A percentile compares a stretch with the other conserved stretches of the same genome.
phyloP scores from a whole-genome alignment of 2,329 filamentous ascomycete species.

The Alternaria viburni region DNA sequence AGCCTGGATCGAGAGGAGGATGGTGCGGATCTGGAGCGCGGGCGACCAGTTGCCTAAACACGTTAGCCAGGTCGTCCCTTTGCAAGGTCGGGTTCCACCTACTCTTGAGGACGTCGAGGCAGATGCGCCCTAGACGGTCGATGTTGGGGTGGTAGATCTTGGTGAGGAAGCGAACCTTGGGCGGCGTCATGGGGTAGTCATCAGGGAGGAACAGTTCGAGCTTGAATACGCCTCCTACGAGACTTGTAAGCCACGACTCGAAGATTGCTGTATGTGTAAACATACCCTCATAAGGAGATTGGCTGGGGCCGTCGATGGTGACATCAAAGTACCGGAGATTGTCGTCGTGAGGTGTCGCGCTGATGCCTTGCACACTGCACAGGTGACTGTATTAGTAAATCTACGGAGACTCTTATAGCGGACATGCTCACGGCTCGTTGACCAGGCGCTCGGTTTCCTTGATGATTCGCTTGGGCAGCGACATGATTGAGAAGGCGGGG shows the following conservation, averaged over 20 bases:
- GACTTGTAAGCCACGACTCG: slow-evolving; percentile 10
- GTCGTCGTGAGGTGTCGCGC: slow-evolving; percentile 92
- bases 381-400: slow-evolving; percentile 7
- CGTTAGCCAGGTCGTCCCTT: neutral
- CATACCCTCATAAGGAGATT: slow-evolving; percentile 93
- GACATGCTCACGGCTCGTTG: slow-evolving; percentile 81
- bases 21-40: slow-evolving; percentile 95
- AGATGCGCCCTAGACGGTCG: slow-evolving; percentile 95
- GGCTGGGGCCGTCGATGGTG: slow-evolving; percentile 87
- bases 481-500: slow-evolving; percentile 50
- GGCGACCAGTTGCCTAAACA: slow-evolving; percentile 93
- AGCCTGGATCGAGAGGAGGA: slow-evolving; percentile 97
- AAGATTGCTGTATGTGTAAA: slow-evolving; percentile 3
- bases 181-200: slow-evolving; percentile 98
- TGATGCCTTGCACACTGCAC: slow-evolving; percentile 89
- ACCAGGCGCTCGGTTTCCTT: slow-evolving; percentile 98
- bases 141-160: slow-evolving; percentile 99
- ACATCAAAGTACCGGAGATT: slow-evolving; percentile 99
- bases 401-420: neutral
- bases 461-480: slow-evolving; percentile 93
- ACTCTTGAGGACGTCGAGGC: slow-evolving; percentile 97
- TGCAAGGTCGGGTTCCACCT: slow-evolving; percentile 22
- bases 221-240: slow-evolving; percentile 82
- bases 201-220: slow-evolving; percentile 97
- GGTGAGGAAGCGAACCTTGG: slow-evolving; percentile 97